Conservation (phyloP, 805 yeast species). For the Nakazawaea ishiwadae region DNA sequence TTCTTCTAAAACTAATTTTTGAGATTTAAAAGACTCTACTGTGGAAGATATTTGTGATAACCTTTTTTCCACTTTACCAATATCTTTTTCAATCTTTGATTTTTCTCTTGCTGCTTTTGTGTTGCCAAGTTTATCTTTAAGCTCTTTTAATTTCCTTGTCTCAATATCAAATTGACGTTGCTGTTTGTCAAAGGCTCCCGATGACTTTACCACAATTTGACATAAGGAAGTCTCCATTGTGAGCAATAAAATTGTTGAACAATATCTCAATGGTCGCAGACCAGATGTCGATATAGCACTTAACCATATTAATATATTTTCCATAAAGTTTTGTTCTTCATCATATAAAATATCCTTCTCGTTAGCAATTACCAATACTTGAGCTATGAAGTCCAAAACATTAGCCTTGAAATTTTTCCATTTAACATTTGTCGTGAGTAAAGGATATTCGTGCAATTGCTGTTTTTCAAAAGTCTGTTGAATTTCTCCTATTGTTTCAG, state of each 20-base stretch:
- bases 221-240: slow-evolving; percentile 59
- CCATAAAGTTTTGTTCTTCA: slow-evolving; percentile 39
- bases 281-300: slow-evolving; percentile 65
- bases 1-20: slow-evolving; percentile 48
- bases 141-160: slow-evolving; percentile 25
- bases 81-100: slow-evolving; percentile 25
- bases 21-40: slow-evolving; percentile 36
- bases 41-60: slow-evolving; percentile 41
- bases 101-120: slow-evolving; percentile 21
- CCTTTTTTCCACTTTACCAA: slow-evolving; percentile 32
- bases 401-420: slow-evolving; percentile 49
- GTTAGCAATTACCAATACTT: slow-evolving; percentile 46
- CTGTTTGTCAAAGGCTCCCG: slow-evolving; percentile 33
- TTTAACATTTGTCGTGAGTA: slow-evolving; percentile 44
- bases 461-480: slow-evolving; percentile 59
- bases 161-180: slow-evolving; percentile 38
- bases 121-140: slow-evolving; percentile 25
- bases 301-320: slow-evolving; percentile 68
- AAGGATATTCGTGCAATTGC: slow-evolving; percentile 64
- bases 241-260: slow-evolving; percentile 56
- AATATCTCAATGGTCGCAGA: slow-evolving; percentile 65
- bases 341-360: slow-evolving; percentile 59
- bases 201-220: slow-evolving; percentile 34
- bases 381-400: slow-evolving; percentile 50
- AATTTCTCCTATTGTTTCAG: slow-evolving; percentile 69